Base-by-base conservation (phyloP, 2,329 filamentous ascomycete genomes). In the Basipetospora chlamydospora region DNA sequence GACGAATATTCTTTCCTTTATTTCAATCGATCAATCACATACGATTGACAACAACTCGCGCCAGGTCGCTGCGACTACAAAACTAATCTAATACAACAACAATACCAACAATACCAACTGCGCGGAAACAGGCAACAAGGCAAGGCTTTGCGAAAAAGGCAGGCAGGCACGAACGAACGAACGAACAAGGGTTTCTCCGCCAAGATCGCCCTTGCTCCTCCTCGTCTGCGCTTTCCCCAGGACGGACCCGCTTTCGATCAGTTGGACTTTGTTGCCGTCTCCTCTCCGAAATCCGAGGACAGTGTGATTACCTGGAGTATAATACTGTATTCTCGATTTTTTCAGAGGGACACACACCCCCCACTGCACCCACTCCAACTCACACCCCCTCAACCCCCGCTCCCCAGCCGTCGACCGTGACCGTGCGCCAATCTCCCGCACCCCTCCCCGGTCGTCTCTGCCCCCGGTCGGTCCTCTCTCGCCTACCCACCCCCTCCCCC, bases 161-260 rank as follows among this genome's bases (percentile, higher is more conserved):
- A n/a, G n/a, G n/a, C n/a, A n/a, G n/a, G n/a, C n/a, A n/a, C n/a
- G n/a, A n/a, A n/a, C n/a, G n/a, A n/a, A n/a, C n/a, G n/a, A n/a
- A n/a, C n/a, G n/a, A n/a, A n/a, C n/a, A n/a, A n/a, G n/a, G n/a
- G n/a, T n/a, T n/a, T n/a, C n/a, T n/a, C n/a, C n/a, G n/a, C n/a
- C n/a, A n/a, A n/a, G n/a, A n/a, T n/a, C n/a, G n/a, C n/a, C 16
- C 17, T 13, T 18, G 8, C 6, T 5, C 22, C 22, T 11, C 32
- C 34, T 22, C 35, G 18, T 28, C 28, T 37, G 26, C 25, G 22
- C 32, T 16, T 30, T 31, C 35, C 28, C 26, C 26, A n/a, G n/a
- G n/a, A n/a, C n/a, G n/a, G 28, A 23, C 21, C 59, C 59, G 56
- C 58, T 58, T 60, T 56, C 49, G 52, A 53, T 60, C 58, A 56